Conservation (phyloP, 2,329 filamentous ascomycete species). For the Colletotrichum lupini region DNA sequence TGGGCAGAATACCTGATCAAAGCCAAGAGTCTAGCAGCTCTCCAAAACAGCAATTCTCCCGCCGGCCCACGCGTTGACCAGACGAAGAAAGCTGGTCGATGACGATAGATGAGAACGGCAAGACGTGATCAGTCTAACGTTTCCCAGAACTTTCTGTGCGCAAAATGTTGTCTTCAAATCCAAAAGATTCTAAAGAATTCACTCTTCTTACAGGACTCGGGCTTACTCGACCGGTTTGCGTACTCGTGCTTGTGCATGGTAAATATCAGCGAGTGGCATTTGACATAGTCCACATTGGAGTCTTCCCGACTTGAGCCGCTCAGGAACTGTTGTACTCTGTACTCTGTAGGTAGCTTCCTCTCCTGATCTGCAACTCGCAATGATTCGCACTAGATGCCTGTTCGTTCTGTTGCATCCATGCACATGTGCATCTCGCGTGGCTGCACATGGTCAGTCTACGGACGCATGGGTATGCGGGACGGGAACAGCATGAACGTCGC, state of each 20-base stretch:
- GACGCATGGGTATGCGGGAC: background rate
- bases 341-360: background rate
- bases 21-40: background rate
- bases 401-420: slow-evolving; percentile 17
- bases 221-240: background rate
- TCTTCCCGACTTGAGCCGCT: background rate
- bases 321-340: too few relatives aligned
- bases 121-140: background rate
- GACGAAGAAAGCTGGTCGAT: background rate
- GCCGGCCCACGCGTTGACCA: background rate
- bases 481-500: background rate
- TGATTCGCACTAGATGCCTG: slow-evolving; percentile 13
- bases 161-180: too few relatives aligned
- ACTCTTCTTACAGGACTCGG: background rate
- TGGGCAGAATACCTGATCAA: background rate
- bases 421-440: background rate
- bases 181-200: background rate
- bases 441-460: background rate
- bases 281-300: background rate
- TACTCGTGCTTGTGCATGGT: background rate
- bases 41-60: slow-evolving; percentile 7
- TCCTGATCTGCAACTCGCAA: background rate
- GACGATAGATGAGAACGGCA: background rate
- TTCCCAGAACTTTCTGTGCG: background rate
- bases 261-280: background rate